Evolutionary conservation across 192 early-diverging fungal species (phyloP).

Genomic region (Coemansia sp.): DNA sequence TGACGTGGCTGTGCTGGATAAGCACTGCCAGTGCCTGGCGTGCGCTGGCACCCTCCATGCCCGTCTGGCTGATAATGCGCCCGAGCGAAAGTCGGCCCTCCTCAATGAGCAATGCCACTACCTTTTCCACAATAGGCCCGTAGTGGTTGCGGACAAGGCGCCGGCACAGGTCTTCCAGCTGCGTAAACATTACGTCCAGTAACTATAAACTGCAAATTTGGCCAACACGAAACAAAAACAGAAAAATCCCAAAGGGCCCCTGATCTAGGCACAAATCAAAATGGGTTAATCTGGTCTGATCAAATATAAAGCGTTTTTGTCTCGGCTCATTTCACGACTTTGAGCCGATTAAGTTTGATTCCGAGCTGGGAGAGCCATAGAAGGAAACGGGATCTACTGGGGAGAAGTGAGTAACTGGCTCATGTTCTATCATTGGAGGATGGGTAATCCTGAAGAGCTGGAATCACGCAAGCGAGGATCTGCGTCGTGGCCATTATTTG

Average conservation of each 20-base stretch:
- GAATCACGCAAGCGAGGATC: not conserved
- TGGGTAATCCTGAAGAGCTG: too few relatives aligned
- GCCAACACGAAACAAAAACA: not conserved
- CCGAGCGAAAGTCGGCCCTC: slow-evolving; percentile 67
- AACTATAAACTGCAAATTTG: not conserved
- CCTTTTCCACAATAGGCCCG: slow-evolving; percentile 71
- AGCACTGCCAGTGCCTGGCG: slow-evolving; percentile 77
- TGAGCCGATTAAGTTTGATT: too few relatives aligned
- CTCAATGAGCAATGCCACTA: slow-evolving; percentile 29
- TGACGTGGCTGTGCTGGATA: slow-evolving; percentile 82
- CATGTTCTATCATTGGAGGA: too few relatives aligned
- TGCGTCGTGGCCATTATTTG: not conserved
- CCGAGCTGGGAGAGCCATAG: not conserved
- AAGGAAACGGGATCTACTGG: not conserved
- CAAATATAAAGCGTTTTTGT: not conserved
- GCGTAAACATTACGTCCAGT: slow-evolving; percentile 36
- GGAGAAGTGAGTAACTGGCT: too few relatives aligned
- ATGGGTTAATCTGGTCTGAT: not conserved
- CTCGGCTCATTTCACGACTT: too few relatives aligned
- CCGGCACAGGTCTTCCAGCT: slow-evolving; percentile 42
- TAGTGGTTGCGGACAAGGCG: slow-evolving; percentile 72
- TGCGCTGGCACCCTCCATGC: slow-evolving; percentile 56
- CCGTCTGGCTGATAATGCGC: slow-evolving; percentile 53
- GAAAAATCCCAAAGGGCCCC: not conserved
- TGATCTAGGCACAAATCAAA: not conserved